Base-by-base conservation (phyloP, 2,329 filamentous ascomycete genomes). In the Cercospora canescens region DNA sequence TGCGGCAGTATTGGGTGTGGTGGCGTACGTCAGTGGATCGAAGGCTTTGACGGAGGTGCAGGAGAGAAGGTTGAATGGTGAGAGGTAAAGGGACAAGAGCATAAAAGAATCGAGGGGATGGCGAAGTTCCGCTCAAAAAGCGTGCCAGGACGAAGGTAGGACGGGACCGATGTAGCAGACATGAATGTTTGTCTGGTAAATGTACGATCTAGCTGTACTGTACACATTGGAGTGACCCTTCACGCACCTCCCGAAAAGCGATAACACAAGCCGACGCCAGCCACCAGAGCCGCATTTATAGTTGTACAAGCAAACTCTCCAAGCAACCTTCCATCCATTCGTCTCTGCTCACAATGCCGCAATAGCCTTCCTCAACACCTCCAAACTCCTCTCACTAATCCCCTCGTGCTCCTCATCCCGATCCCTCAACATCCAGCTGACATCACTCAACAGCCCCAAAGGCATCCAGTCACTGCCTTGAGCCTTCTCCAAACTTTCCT, bases 21-120 rank as follows among this genome's bases (percentile, higher is more conserved):
- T 93, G 62, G 88, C 92, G 11, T 92, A 96, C 76, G 79, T 98
- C 69, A 97, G 92, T 77, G 95, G 95, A 64, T 93, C 90, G 76
- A 90, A 93, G 79, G 95, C 95, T 5, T 83, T 99, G 72, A 91
- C 92, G 58, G 95, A 99, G 83, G 94, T 99, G 32, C 95, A 97
- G 82, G 88, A 90, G 75, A 87, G 95, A 71, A 88, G 95, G 64
- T 81, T 97, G 74, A 90, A 91, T 24, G 94, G 93, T 5, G 77
- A 86, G 69, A 80, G 87, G 77, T 89, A 76, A 82, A 63, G 30
- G 32, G 59, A 14, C 30, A 54, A 54, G 41, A 28, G 57, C 39
- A 18, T 18, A 45, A 24, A 48, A 18, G 26, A n/a, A n/a, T n/a
- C n/a, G 35, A 41, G 9, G 48, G 0, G 7, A 34, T n/a, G 34